These are phyloP conservation scores for Hypoxylon sp. DNA, from an alignment of 2,329 filamentous ascomycete genomes.

Conservation along the genomic window DNA sequence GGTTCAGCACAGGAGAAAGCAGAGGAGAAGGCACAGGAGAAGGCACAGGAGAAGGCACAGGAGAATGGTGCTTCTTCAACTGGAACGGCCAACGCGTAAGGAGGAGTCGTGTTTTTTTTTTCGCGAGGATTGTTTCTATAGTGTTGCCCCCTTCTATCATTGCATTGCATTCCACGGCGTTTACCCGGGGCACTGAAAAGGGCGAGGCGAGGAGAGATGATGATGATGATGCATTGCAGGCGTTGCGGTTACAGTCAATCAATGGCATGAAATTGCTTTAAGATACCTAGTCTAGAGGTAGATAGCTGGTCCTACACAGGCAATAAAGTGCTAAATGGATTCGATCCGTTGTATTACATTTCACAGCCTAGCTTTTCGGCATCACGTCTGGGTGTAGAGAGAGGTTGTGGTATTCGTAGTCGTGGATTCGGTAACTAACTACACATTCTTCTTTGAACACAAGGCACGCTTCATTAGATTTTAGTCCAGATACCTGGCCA, in stretches of 20 bases:
- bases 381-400: background rate
- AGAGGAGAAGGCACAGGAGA: no score
- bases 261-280: background rate
- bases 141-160: background rate
- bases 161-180: background rate
- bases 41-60: no score
- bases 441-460: background rate
- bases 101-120: no score
- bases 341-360: background rate
- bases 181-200: background rate
- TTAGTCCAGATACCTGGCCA: background rate
- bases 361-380: background rate
- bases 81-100: background rate
- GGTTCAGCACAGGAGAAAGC: no score
- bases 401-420: background rate
- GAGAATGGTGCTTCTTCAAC: background rate
- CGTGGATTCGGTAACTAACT: slow-evolving; percentile 7
- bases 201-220: background rate
- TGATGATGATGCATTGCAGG: background rate
- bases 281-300: background rate
- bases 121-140: no score
- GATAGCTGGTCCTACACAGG: background rate
- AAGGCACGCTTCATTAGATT: background rate
- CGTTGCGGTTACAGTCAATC: background rate
- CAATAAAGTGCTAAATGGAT: background rate